phyloP scores from a whole-genome alignment of 2,329 filamentous ascomycete genomes.

The Xylariaceae sp. region DNA sequence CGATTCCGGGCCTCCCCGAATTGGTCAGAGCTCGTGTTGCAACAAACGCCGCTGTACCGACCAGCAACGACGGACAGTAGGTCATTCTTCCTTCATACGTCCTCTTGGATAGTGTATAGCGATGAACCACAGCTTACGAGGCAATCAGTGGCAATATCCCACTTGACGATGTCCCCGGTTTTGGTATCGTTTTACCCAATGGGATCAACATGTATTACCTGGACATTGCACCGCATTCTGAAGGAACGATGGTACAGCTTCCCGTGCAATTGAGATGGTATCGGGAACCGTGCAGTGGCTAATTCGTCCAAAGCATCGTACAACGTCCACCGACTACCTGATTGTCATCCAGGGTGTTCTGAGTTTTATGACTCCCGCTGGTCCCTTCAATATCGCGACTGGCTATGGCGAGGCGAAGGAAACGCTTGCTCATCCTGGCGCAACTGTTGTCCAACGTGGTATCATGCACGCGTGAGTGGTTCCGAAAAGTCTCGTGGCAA shows the following conservation, averaged over 20 bases:
- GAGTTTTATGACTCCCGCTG: conserved; percentile 28
- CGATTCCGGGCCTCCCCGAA: conserved; percentile 17
- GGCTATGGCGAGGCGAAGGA: conserved; percentile 28
- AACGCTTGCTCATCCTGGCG: conserved; percentile 28
- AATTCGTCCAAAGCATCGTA: conserved; percentile 27
- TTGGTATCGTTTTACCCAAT: conserved; percentile 33
- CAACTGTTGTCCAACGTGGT: conserved; percentile 32
- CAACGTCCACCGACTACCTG: conserved; percentile 33
- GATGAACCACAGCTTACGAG: neutral
- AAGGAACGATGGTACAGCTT: conserved; percentile 26
- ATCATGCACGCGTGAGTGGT: conserved; percentile 34
- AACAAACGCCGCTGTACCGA: conserved; percentile 24
- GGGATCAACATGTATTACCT: conserved; percentile 32
- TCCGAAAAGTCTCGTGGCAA: neutral
- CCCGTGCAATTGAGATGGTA: neutral
- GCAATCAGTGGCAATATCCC: conserved; percentile 21
- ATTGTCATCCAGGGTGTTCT: conserved; percentile 29
- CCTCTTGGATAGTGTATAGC: neutral
- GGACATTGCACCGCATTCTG: conserved; percentile 29
- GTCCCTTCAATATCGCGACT: conserved; percentile 23
- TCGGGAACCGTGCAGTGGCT: conserved; percentile 1
- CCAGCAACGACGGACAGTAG: conserved; percentile 29
- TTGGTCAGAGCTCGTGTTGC: conserved; percentile 23
- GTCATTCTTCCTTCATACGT: conserved; percentile 11
- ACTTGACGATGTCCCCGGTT: conserved; percentile 28